Conservation (phyloP, 371 early-diverging fungal species). For the Apophysomyces elegans region DNA sequence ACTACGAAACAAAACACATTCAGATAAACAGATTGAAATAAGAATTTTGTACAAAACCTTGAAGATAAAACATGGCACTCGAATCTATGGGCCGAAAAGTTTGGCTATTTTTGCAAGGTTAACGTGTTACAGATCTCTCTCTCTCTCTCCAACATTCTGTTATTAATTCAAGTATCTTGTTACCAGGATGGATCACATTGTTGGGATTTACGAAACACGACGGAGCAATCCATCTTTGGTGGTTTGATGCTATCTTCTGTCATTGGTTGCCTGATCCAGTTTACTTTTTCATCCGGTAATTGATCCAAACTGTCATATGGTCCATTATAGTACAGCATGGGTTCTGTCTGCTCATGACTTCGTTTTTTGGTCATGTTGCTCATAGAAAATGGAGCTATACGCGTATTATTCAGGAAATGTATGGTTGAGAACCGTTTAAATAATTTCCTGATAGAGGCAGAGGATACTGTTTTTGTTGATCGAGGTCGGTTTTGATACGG, state of each 20-base stretch:
- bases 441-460: constrained; percentile 20
- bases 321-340: constrained; percentile 49
- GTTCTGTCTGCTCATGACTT: constrained; percentile 21
- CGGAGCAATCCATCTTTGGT: constrained; percentile 29
- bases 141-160: neutral
- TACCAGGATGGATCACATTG: constrained; percentile 25
- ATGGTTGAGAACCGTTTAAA: constrained; percentile 13
- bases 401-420: constrained; percentile 10
- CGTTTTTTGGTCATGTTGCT: constrained; percentile 1
- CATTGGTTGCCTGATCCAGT: constrained; percentile 40
- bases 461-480: constrained; percentile 21
- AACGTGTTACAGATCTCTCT: neutral
- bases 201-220: constrained; percentile 46
- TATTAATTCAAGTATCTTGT: neutral
- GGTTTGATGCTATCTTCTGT: constrained; percentile 25
- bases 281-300: constrained; percentile 39
- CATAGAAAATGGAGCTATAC: neutral
- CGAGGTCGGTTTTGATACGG: neutral
- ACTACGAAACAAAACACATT: constrained; percentile 24
- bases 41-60: constrained; percentile 20
- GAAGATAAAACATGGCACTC: constrained; percentile 44
- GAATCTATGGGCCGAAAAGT: constrained; percentile 14
- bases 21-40: neutral
- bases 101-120: neutral
- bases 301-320: constrained; percentile 45